Conservation (phyloP, 345 rosid genomes). For the Eutrema yunnanense region DNA sequence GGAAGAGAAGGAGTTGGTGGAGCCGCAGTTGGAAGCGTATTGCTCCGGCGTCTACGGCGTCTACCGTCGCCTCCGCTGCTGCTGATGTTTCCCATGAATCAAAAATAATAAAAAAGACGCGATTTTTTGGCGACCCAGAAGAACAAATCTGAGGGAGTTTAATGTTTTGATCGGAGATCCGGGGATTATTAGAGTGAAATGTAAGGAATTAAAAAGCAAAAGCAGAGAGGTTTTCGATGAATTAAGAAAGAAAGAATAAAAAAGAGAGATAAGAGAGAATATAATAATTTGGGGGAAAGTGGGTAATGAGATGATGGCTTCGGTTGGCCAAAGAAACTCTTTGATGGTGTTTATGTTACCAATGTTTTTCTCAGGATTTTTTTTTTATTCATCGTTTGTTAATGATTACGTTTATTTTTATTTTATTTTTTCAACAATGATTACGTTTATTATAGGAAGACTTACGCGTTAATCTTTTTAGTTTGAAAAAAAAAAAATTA, state of each 20-base stretch:
- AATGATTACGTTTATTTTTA: not conserved
- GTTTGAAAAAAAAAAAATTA: not conserved
- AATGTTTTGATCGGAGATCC: constrained; percentile 1
- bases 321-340: constrained; percentile 40
- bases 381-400: not conserved
- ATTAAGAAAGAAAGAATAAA: not conserved
- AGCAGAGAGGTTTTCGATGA: not conserved
- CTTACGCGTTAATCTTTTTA: not conserved
- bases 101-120: not conserved
- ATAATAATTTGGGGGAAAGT: constrained; percentile 6
- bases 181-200: constrained; percentile 18
- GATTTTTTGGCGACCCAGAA: not conserved
- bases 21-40: constrained; percentile 31
- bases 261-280: constrained; percentile 20
- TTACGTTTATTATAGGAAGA: not conserved
- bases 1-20: constrained; percentile 29
- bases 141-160: not conserved
- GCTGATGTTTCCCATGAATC: constrained; percentile 60
- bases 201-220: not conserved
- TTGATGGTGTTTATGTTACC: constrained; percentile 2
- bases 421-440: too few relatives aligned
- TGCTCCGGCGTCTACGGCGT: constrained; percentile 49
- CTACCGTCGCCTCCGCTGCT: constrained; percentile 53
- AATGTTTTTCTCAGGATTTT: not conserved
- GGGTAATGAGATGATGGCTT: constrained; percentile 28